Conservation (phyloP, 1,284 basidiomycete genomes). For the Xerocomus minutiporus region DNA sequence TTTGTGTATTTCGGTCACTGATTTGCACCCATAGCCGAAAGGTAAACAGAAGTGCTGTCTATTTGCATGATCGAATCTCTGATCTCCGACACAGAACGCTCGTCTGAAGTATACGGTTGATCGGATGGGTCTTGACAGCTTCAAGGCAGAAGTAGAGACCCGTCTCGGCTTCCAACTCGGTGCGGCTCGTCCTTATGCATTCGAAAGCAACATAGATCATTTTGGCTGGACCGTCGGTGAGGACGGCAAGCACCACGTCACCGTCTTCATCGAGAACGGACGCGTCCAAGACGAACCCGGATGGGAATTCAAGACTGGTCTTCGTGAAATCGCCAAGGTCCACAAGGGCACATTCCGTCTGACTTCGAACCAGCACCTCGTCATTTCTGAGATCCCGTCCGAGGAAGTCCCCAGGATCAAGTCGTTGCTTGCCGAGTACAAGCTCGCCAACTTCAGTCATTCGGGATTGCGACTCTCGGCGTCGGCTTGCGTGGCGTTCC, state of each 20-base stretch:
- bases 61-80: constrained; percentile 7
- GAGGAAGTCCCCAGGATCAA: constrained; percentile 78
- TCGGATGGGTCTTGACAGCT: constrained; percentile 82
- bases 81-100: constrained; percentile 55
- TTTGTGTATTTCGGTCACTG: neutral
- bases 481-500: constrained; percentile 96
- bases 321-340: constrained; percentile 88
- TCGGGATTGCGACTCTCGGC: constrained; percentile 80
- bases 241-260: constrained; percentile 90
- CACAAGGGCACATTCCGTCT: constrained; percentile 94
- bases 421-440: constrained; percentile 77
- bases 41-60: constrained; percentile 27
- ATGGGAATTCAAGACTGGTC: constrained; percentile 87
- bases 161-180: constrained; percentile 78
- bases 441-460: constrained; percentile 85
- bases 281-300: constrained; percentile 92
- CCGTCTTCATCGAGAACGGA: constrained; percentile 96
- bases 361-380: constrained; percentile 93
- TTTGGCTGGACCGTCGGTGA: constrained; percentile 90
- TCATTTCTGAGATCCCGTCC: constrained; percentile 80
- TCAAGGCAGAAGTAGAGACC: constrained; percentile 89
- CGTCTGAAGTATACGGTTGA: constrained; percentile 97
- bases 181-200: constrained; percentile 74
- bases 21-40: constrained; percentile 41
- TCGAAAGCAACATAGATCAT: constrained; percentile 89